These are phyloP conservation scores for Crataegus laevigata DNA, from an alignment of 306 rosid genomes.

Conservation along the genomic window DNA sequence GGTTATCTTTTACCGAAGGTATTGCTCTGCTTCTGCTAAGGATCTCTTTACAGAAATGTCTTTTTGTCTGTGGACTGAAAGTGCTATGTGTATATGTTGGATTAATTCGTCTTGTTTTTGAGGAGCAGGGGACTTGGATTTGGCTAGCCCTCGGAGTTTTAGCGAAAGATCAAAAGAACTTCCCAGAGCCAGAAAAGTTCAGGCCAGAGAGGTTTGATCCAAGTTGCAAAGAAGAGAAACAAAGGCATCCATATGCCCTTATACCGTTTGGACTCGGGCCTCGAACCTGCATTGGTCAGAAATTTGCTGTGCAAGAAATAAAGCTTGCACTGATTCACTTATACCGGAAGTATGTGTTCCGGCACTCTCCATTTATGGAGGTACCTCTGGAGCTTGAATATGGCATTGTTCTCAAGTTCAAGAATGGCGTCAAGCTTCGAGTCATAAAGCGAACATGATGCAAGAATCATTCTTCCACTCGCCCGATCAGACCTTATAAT, in stretches of 20 bases:
- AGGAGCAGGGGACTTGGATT: constrained; percentile 87
- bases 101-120: neutral
- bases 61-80: neutral
- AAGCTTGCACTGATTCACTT: constrained; percentile 80
- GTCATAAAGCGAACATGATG: constrained; percentile 36
- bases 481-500: neutral
- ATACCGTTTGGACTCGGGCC: constrained; percentile 93
- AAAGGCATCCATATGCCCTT: constrained; percentile 79
- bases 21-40: neutral
- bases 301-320: constrained; percentile 68
- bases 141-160: constrained; percentile 90
- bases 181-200: constrained; percentile 90
- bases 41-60: neutral
- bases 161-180: constrained; percentile 76
- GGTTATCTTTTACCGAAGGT: constrained; percentile 95
- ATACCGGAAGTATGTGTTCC: constrained; percentile 61
- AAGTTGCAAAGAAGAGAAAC: constrained; percentile 59
- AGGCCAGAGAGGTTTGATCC: constrained; percentile 91
- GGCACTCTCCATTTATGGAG: constrained; percentile 82
- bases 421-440: constrained; percentile 68
- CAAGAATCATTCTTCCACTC: neutral
- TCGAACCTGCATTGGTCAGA: constrained; percentile 82
- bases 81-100: neutral
- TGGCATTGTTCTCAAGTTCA: constrained; percentile 88
- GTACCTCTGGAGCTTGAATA: constrained; percentile 68